phyloP scores from a whole-genome alignment of 2,329 filamentous ascomycete species.

The Verticillium nubilum region DNA sequence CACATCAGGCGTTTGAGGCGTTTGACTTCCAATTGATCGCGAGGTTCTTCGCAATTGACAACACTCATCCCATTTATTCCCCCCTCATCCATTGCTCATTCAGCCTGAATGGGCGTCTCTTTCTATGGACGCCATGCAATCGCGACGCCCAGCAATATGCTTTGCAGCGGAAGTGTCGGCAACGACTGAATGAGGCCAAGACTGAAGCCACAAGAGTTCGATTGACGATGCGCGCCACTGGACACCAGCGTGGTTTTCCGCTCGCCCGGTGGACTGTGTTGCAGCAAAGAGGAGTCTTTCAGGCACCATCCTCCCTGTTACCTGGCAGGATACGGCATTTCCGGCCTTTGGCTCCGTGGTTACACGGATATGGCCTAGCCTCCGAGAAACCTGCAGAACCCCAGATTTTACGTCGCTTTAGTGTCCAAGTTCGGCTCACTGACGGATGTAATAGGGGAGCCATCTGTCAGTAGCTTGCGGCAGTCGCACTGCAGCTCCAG shows the following conservation, averaged over 20 bases:
- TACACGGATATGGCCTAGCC: not conserved
- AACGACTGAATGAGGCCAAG: not conserved
- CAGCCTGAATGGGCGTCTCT: not conserved
- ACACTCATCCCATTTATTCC: not conserved
- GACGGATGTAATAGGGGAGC: not conserved
- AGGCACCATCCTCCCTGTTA: not conserved
- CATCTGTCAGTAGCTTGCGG: not conserved
- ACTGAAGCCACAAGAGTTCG: not conserved
- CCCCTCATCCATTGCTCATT: not conserved
- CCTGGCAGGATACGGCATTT: not conserved
- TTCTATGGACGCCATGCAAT: not conserved
- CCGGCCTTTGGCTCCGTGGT: not conserved
- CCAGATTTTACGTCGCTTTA: not conserved
- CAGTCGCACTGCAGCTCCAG: no score
- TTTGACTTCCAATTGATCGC: not conserved
- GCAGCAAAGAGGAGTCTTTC: not conserved
- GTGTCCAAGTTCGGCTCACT: no score
- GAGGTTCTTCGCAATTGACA: not conserved
- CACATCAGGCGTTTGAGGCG: not conserved
- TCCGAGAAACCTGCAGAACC: not conserved
- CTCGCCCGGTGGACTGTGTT: not conserved
- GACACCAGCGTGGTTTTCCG: not conserved
- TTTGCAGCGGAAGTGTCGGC: not conserved
- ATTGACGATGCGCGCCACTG: not conserved
- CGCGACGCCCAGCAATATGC: not conserved